phyloP scores from a whole-genome alignment of 805 yeast genomes.

The Metschnikowia reukaufii region DNA sequence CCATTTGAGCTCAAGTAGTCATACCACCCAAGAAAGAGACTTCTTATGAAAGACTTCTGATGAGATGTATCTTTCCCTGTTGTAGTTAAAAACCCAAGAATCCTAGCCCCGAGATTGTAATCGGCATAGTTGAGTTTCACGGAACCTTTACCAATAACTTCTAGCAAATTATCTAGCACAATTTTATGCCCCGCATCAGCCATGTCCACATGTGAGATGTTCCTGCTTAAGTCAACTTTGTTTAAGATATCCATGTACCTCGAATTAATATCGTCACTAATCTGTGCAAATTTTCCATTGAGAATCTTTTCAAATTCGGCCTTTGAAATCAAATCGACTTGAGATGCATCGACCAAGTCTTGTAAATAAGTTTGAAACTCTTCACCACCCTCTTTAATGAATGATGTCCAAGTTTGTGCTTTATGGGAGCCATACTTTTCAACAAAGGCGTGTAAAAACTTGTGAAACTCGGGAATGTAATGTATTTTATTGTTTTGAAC shows the following conservation, averaged over 20 bases:
- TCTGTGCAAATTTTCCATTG: constrained; percentile 22
- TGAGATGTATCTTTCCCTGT: constrained; percentile 14
- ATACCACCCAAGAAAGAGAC: constrained; percentile 41
- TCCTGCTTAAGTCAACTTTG: constrained; percentile 18
- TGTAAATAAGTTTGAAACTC: constrained; percentile 22
- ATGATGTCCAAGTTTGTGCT: constrained; percentile 26
- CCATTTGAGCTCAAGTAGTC: constrained; percentile 30
- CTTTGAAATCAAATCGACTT: constrained; percentile 20
- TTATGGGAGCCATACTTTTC: constrained; percentile 24
- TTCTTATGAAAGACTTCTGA: constrained; percentile 25
- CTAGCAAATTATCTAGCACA: constrained; percentile 30
- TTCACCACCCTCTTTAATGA: constrained; percentile 23
- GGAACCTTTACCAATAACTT: constrained; percentile 34
- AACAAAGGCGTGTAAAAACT: constrained; percentile 32
- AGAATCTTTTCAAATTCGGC: constrained; percentile 26
- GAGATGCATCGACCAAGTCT: constrained; percentile 8
- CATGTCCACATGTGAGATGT: constrained; percentile 8
- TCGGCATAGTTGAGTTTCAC: constrained; percentile 42
- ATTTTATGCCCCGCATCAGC: constrained; percentile 23
- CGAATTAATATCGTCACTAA: constrained; percentile 25
- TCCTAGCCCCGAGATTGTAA: constrained; percentile 38
- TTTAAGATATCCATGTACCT: constrained; percentile 30
- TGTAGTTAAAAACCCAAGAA: constrained; percentile 42
- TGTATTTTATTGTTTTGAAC: constrained; percentile 35
- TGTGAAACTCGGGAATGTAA: constrained; percentile 40